These are phyloP conservation scores for Colletotrichum scovillei DNA, from an alignment of 2,329 filamentous ascomycete genomes.

Conservation along the genomic window DNA sequence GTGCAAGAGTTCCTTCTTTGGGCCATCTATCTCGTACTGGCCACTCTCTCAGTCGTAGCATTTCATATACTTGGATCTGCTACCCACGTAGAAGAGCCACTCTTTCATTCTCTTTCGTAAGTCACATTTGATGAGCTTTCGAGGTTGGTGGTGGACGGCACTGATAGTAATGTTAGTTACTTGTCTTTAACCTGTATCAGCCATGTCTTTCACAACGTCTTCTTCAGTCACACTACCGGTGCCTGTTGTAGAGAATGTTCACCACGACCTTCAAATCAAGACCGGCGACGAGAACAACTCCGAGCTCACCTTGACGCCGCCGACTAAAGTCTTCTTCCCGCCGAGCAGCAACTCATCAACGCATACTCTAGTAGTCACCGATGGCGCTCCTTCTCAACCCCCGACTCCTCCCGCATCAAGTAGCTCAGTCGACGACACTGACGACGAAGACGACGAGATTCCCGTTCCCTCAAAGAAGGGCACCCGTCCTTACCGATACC, in stretches of 20 bases:
- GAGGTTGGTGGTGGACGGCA: not conserved
- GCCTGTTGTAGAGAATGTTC: slow-evolving; percentile 5
- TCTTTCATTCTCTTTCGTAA: not conserved
- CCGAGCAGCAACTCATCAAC: slow-evolving; percentile 23
- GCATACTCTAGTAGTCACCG: slow-evolving; percentile 15
- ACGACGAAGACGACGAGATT: slow-evolving; percentile 41
- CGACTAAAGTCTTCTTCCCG: slow-evolving; percentile 11
- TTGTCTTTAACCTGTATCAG: not conserved
- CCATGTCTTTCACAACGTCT: slow-evolving; percentile 16
- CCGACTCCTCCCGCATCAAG: not conserved
- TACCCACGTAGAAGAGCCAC: not conserved
- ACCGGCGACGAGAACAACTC: not conserved
- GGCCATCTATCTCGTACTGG: not conserved
- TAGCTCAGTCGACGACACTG: not conserved
- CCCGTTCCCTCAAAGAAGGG: slow-evolving; percentile 51
- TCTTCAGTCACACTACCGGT: slow-evolving; percentile 25
- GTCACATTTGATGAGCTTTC: not conserved
- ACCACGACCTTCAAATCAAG: not conserved
- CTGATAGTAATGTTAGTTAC: not conserved
- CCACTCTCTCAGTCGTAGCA: not conserved
- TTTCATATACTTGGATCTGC: not conserved
- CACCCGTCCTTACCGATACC: slow-evolving; percentile 50
- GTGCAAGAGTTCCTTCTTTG: slow-evolving; percentile 11
- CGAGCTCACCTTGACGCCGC: not conserved
- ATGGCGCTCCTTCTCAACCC: not conserved